phyloP scores from a whole-genome alignment of 805 yeast species.

The Ogataea parapolymorpha region DNA sequence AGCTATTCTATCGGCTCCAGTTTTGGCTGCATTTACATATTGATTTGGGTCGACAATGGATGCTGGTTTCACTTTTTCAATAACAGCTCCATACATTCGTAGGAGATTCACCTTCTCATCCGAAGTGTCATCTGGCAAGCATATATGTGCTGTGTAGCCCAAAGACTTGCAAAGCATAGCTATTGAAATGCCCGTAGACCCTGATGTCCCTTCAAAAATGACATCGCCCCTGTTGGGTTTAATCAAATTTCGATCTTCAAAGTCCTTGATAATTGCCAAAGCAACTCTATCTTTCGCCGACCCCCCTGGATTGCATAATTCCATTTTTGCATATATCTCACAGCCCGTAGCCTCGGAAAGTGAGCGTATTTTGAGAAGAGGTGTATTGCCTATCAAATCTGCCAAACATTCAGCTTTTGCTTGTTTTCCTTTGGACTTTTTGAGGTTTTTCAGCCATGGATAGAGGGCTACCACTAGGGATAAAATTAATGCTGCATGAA shows the following conservation, averaged over 20 bases:
- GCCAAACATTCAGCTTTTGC: constrained; percentile 13
- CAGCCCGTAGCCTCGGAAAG: constrained; percentile 73
- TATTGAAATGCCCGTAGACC: constrained; percentile 93
- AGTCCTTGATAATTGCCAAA: constrained; percentile 68
- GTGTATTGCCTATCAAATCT: constrained; percentile 88
- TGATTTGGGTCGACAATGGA: constrained; percentile 91
- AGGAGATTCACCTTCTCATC: constrained; percentile 74
- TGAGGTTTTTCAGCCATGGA: background rate
- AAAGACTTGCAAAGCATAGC: constrained; percentile 86
- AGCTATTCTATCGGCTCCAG: constrained; percentile 54
- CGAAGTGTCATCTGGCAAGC: constrained; percentile 91
- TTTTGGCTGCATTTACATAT: constrained; percentile 83
- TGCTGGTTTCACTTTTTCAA: constrained; percentile 90
- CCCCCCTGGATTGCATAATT: constrained; percentile 87
- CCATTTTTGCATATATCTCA: constrained; percentile 82
- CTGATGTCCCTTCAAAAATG: constrained; percentile 93
- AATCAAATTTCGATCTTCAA: constrained; percentile 58
- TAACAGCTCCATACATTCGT: constrained; percentile 71
- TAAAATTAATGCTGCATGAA: too few relatives aligned
- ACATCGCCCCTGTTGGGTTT: constrained; percentile 62
- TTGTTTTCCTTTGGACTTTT: constrained; percentile 16
- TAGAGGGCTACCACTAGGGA: too few relatives aligned
- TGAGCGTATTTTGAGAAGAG: constrained; percentile 69
- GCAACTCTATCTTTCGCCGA: constrained; percentile 96
- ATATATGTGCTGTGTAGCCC: constrained; percentile 91